phyloP scores from a whole-genome alignment of 2,329 filamentous ascomycete genomes.

The Fusarium sororula region DNA sequence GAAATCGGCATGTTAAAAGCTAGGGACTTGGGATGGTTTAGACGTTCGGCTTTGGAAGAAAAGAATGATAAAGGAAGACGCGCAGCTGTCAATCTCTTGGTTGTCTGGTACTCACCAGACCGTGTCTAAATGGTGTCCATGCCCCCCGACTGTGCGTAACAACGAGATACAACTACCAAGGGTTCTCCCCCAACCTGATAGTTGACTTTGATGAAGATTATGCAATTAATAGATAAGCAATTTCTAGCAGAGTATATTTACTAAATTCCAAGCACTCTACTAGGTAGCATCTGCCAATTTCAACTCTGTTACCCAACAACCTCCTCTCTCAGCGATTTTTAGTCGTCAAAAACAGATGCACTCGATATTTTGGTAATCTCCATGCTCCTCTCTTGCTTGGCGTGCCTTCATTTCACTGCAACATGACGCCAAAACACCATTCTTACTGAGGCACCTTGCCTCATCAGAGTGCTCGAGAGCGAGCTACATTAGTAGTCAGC shows the following conservation, averaged over 20 bases:
- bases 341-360: background rate
- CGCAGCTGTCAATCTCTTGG: slow-evolving; percentile 26
- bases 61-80: slow-evolving; percentile 31
- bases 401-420: background rate
- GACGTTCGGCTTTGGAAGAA: slow-evolving; percentile 27
- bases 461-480: background rate
- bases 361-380: background rate
- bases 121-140: slow-evolving; percentile 31
- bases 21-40: slow-evolving; percentile 25
- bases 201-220: slow-evolving; percentile 41
- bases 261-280: background rate
- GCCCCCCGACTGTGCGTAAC: slow-evolving; percentile 24
- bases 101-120: slow-evolving; percentile 27
- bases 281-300: background rate
- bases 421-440: background rate
- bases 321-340: background rate
- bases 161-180: background rate
- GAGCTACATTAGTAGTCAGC: background rate
- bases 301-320: background rate
- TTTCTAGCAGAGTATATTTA: background rate
- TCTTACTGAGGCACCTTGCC: background rate
- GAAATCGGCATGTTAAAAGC: slow-evolving; percentile 41
- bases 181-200: background rate
- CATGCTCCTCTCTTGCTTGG: background rate
- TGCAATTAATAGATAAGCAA: background rate